Percentiles rank a stretch among this genome's conserved stretches.
Evolutionary conservation across 805 yeast species (phyloP).

Genomic region (Wickerhamomyces pijperi): DNA sequence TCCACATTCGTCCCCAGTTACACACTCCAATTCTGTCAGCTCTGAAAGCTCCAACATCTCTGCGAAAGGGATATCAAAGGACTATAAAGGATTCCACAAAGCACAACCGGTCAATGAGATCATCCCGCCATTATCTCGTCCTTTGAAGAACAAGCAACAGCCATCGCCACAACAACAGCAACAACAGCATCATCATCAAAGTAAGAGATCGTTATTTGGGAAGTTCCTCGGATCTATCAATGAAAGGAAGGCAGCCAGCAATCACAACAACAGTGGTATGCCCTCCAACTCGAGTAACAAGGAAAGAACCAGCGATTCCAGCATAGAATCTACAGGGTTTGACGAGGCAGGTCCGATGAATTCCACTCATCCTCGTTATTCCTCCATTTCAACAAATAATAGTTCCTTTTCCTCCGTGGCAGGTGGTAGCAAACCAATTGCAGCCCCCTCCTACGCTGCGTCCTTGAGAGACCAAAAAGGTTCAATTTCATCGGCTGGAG

Average conservation of each 20-base stretch:
- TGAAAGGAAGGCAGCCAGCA: slow-evolving; percentile 16
- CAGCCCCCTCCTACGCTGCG: background rate
- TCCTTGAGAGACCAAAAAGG: background rate
- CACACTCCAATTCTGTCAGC: no score
- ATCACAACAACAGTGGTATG: no score
- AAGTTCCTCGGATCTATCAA: slow-evolving; percentile 18
- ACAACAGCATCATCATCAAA: no score
- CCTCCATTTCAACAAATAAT: background rate
- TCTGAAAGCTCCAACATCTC: no score
- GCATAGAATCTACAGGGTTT: slow-evolving; percentile 6
- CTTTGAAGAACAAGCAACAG: slow-evolving; percentile 29
- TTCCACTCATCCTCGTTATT: background rate
- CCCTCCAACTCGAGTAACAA: background rate
- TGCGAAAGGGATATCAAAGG: slow-evolving; percentile 4
- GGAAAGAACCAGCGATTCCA: slow-evolving; percentile 7
- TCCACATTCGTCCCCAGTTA: no score
- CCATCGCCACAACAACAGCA: no score
- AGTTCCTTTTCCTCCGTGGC: background rate
- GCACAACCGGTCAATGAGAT: slow-evolving; percentile 13
- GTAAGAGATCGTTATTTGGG: slow-evolving; percentile 17
- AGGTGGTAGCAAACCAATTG: background rate
- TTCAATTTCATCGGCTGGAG: background rate
- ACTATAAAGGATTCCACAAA: slow-evolving; percentile 22
- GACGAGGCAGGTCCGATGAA: no score
- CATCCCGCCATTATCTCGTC: slow-evolving; percentile 36